Evolutionary conservation across 805 yeast genomes (phyloP), one percentile per base, ranked within the genome.

Genomic region (Candida verbasci): DNA sequence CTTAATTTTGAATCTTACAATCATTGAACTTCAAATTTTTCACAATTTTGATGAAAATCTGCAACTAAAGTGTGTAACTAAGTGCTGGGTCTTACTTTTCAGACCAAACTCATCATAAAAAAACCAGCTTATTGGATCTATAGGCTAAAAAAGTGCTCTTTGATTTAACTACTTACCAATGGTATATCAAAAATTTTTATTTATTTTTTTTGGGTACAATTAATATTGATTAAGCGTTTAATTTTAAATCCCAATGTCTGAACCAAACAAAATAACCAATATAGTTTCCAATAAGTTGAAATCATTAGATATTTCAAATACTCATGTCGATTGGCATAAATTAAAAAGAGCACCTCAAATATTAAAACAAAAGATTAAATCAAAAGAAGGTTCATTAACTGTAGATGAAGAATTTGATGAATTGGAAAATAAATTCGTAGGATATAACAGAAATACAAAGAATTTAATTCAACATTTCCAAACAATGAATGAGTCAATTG

Each of bases 371-470:
- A 58, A 48, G 33, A 40, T 54, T 28, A 54, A 50, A 20, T 20
- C 49, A 7, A 53, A 53, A 2, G 46, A 49, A 5, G 40, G 44
- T 21, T 41, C 47, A 17, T 50, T 43, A 29, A 66, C 70, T 5
- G 46, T 60, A 9, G 74, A 69, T 42, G 68, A 62, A 34, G 65
- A 58, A 17, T 65, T 64, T 38, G 63, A 66, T 39, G 45, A 37
- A 3, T 35, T 59, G 17, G 46, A 53, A n/a, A 44, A 40, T 24
- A 49, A 53, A 24, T 42, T 58, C 21, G 24, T 17, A 7, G 12
- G 20, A 17, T 17, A 42, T 4, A 60, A 55, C 20, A 43, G 33
- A 14, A 42, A 41, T 9, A 18, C 58, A 12, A 37, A 41, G n/a
- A 31, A 31, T 2, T 29, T 58, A 9, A 21, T 31, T 14, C 50